These are phyloP conservation scores for Pestalotiopsis sp. DNA, from an alignment of 2,329 filamentous ascomycete genomes.

Conservation along the genomic window DNA sequence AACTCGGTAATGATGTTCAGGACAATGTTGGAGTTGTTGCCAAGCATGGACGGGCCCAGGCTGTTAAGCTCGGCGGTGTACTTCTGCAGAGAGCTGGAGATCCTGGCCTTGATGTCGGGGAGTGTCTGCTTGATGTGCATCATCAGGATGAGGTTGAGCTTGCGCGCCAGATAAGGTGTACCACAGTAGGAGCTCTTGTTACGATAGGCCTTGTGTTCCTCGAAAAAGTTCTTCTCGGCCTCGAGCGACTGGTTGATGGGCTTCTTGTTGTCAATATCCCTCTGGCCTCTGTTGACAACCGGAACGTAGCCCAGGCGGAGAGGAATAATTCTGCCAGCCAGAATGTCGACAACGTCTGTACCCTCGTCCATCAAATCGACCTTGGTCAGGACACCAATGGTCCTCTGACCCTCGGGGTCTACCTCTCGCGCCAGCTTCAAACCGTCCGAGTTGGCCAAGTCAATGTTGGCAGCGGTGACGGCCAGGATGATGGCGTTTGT, in stretches of 20 bases:
- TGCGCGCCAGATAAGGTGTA: conserved; percentile 93
- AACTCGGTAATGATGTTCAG: conserved; percentile 99
- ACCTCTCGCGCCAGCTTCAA: conserved; percentile 95
- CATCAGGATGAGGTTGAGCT: conserved; percentile 98
- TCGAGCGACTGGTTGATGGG: conserved; percentile 88
- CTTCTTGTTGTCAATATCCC: conserved; percentile 98
- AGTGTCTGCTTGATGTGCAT: conserved; percentile 99
- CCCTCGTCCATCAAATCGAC: conserved; percentile 99
- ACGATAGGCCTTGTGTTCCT: conserved; percentile 96
- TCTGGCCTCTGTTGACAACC: conserved; percentile 95
- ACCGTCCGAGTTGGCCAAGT: conserved; percentile 98
- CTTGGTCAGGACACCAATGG: conserved; percentile 97
- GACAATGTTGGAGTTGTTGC: conserved; percentile 94
- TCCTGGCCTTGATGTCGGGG: conserved; percentile 96
- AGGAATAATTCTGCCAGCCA: conserved; percentile 95
- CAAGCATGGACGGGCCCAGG: conserved; percentile 90
- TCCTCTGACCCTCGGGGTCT: conserved; percentile 94
- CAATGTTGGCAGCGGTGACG: conserved; percentile 94
- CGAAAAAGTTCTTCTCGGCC: conserved; percentile 95
- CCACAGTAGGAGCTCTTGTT: conserved; percentile 99
- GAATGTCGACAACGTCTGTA: conserved; percentile 96
- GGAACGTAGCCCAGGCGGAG: conserved; percentile 93
- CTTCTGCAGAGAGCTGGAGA: conserved; percentile 90
- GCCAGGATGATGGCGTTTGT: conserved; percentile 97
- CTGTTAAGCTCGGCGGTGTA: conserved; percentile 79